phyloP scores from a whole-genome alignment of 352 stramenopile genomes.

The Pythium volutum region DNA sequence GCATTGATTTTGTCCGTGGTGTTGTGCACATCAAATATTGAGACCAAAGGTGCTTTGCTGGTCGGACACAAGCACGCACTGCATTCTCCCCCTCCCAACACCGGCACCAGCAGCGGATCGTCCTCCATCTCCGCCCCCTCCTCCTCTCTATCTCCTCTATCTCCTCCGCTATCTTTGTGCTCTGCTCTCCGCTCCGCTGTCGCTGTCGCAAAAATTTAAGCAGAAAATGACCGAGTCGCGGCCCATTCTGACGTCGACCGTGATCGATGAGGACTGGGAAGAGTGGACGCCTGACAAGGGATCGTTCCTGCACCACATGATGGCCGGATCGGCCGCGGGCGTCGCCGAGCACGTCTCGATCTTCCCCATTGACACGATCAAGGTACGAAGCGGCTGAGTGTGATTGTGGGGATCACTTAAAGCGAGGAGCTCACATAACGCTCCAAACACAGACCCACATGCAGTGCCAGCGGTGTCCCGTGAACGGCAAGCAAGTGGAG shows the following conservation, averaged over 20 bases:
- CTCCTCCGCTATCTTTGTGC: background rate
- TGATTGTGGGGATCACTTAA: too few species aligned
- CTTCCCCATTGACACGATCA: conserved; percentile 93
- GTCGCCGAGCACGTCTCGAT: conserved; percentile 97
- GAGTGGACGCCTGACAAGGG: conserved; percentile 92
- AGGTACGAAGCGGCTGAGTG: conserved; percentile 34
- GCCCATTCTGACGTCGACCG: conserved; percentile 22
- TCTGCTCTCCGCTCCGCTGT: background rate
- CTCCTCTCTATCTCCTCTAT: background rate
- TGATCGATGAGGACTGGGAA: conserved; percentile 89
- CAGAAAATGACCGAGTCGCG: conserved; percentile 19
- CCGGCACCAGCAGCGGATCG: background rate
- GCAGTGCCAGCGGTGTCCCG: conserved; percentile 87
- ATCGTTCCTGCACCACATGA: conserved; percentile 94
- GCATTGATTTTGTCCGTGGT: conserved; percentile 1
- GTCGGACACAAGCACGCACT: background rate
- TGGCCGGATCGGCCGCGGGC: conserved; percentile 93
- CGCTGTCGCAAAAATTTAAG: background rate
- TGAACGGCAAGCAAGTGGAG: conserved; percentile 56
- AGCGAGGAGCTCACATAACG: too few species aligned
- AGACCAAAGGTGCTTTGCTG: conserved; percentile 12
- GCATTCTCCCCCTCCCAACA: background rate
- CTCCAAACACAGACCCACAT: conserved; percentile 95
- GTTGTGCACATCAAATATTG: conserved; percentile 25
- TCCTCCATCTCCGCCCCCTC: too few species aligned